phyloP scores from a whole-genome alignment of 768 basidiomycete genomes.

The Leccinum subtestaceum region DNA sequence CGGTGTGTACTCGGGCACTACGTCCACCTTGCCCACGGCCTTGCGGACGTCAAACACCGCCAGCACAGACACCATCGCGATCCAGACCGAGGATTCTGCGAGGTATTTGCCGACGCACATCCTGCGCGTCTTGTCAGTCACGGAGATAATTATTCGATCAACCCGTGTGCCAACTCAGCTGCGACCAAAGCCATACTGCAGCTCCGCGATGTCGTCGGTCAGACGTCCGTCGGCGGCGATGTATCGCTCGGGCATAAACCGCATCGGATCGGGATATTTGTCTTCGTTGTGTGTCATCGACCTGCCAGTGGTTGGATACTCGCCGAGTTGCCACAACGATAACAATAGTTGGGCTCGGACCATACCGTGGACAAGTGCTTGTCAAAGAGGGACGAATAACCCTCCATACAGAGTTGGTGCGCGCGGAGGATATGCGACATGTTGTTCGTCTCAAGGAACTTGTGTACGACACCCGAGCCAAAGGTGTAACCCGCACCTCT shows the following conservation, averaged over 20 bases:
- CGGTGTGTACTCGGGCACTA: slow-evolving; percentile 24
- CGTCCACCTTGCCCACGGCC: slow-evolving; percentile 29
- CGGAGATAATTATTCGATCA: not conserved
- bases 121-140: slow-evolving; percentile 1
- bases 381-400: slow-evolving; percentile 93
- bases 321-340: slow-evolving; percentile 96
- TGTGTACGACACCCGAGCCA: slow-evolving; percentile 95
- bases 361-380: slow-evolving; percentile 96
- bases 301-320: slow-evolving; percentile 53
- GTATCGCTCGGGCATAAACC: slow-evolving; percentile 23
- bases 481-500: slow-evolving; percentile 99
- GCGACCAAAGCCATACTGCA: slow-evolving; percentile 25
- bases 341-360: slow-evolving; percentile 99
- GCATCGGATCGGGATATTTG: slow-evolving; percentile 22
- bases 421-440: slow-evolving; percentile 98
- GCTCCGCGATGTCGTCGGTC: slow-evolving; percentile 19
- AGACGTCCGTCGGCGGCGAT: slow-evolving; percentile 13
- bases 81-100: slow-evolving; percentile 26
- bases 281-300: slow-evolving; percentile 26
- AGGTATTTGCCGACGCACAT: slow-evolving; percentile 29
- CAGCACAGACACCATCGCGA: slow-evolving; percentile 27
- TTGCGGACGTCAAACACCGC: slow-evolving; percentile 28
- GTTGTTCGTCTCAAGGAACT: slow-evolving; percentile 92
- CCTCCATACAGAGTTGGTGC: slow-evolving; percentile 99
- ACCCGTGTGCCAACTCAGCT: slow-evolving; percentile 4